Evolutionary conservation across 345 rosid species (phyloP).

Genomic region (Clarkia xantiana): DNA sequence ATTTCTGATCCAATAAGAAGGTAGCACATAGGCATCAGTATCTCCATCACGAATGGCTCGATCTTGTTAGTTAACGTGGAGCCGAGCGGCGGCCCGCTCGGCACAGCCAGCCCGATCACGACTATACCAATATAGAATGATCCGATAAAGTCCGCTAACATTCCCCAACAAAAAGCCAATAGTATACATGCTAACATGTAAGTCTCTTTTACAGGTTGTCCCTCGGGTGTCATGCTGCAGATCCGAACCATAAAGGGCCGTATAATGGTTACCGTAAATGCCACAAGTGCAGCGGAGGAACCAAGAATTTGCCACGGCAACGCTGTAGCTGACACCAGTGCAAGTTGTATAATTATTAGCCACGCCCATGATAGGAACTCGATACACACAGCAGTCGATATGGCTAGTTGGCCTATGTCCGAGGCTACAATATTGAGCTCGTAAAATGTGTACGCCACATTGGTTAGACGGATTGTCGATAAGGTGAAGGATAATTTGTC

Average conservation of each 20-base stretch:
- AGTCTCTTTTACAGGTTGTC: constrained; percentile 2
- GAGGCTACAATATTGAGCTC: constrained; percentile 11
- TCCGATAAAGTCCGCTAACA: neutral
- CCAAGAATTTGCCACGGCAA: too few relatives aligned
- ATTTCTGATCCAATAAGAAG: neutral
- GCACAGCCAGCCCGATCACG: neutral
- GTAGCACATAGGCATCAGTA: neutral
- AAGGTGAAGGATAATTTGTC: neutral
- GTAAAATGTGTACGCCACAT: constrained; percentile 8
- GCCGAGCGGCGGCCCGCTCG: neutral
- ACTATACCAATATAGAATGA: neutral
- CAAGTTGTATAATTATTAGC: neutral
- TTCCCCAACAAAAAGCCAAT: neutral
- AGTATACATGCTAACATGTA: neutral
- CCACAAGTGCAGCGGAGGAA: too few relatives aligned
- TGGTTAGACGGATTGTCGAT: constrained; percentile 8
- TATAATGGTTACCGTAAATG: too few relatives aligned
- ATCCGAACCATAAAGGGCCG: neutral
- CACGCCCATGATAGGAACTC: constrained; percentile 1
- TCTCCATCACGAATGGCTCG: neutral
- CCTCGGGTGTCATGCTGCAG: constrained; percentile 12
- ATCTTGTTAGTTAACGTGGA: neutral
- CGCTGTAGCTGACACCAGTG: neutral
- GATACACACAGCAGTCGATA: constrained; percentile 2
- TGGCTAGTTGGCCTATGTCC: constrained; percentile 10